A percentile compares a stretch with the other conserved stretches of the same genome.
Conservation (phyloP, 1,139 yeast genomes). For the Casaregolazyma lundiana region DNA sequence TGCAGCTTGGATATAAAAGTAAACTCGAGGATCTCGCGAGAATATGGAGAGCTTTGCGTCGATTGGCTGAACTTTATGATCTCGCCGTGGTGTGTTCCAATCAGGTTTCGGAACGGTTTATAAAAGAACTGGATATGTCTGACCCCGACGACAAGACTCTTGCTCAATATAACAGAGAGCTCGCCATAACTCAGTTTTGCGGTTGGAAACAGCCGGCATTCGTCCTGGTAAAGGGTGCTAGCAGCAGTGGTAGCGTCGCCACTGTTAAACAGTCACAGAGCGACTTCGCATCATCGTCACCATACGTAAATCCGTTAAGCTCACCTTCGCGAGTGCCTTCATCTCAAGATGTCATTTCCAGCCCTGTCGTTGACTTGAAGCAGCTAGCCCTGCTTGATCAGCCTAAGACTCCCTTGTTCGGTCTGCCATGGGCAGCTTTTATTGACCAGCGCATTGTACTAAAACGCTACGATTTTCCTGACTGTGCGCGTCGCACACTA, state of each 20-base stretch:
- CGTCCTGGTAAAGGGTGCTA: background rate
- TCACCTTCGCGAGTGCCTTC: conserved; percentile 2
- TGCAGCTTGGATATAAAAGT: conserved; percentile 1
- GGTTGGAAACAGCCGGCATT: conserved; percentile 59
- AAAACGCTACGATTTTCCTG: conserved; percentile 27
- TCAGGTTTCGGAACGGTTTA: conserved; percentile 62
- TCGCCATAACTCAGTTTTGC: conserved; percentile 58
- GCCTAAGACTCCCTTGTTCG: conserved; percentile 39
- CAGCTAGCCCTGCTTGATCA: conserved; percentile 8
- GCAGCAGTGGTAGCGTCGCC: background rate
- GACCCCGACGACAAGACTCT: conserved; percentile 19
- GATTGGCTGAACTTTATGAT: conserved; percentile 45
- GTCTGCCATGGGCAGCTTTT: conserved; percentile 42
- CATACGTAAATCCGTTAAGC: background rate
- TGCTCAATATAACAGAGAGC: too few species aligned
- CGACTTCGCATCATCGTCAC: background rate
- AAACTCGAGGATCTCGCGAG: conserved; percentile 30
- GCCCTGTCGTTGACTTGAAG: conserved; percentile 2
- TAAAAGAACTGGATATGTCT: conserved; percentile 12
- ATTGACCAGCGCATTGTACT: conserved; percentile 39
- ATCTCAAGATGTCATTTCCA: conserved; percentile 4
- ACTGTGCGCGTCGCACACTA: conserved; percentile 29
- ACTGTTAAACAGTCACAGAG: background rate
- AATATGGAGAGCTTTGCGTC: conserved; percentile 47
- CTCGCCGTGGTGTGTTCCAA: conserved; percentile 71